Percentiles rank a stretch among this genome's conserved stretches.
Conservation (phyloP, 148 eudicot genomes). For the Rhododendron simsii region DNA sequence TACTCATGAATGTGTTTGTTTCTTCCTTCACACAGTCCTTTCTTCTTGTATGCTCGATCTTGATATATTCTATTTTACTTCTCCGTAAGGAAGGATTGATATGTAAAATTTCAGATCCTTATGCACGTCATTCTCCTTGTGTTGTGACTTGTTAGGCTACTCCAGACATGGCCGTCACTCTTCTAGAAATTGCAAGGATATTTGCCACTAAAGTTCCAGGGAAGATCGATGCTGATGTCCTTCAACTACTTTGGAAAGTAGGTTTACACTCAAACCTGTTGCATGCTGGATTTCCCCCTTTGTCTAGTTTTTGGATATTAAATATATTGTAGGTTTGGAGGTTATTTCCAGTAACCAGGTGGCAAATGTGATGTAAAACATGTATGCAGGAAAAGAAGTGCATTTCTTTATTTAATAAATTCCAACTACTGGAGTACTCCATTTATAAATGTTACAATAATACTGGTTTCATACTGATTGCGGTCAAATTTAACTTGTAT, state of each 20-base stretch:
- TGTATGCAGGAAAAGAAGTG: not conserved
- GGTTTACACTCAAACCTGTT: constrained; percentile 17
- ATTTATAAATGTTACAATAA: not conserved
- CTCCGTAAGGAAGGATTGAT: not conserved
- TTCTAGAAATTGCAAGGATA: constrained; percentile 91
- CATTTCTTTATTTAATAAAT: not conserved
- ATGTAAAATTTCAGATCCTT: not conserved
- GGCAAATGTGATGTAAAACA: not conserved
- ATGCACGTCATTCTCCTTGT: constrained; percentile 3
- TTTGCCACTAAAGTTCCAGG: constrained; percentile 99
- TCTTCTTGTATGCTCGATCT: not conserved
- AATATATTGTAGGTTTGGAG: not conserved
- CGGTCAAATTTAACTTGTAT: not conserved
- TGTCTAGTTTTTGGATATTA: not conserved
- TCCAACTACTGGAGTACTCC: not conserved
- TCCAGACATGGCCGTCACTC: constrained; percentile 98
- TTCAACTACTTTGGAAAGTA: constrained; percentile 97
- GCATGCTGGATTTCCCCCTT: not conserved
- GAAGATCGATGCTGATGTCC: constrained; percentile 97
- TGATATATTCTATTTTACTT: not conserved
- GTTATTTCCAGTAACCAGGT: not conserved
- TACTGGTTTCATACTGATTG: not conserved
- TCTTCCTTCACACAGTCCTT: not conserved
- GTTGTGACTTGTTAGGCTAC: constrained; percentile 58
- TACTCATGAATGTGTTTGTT: not conserved